These are phyloP conservation scores for Penicillium frequentans DNA, from an alignment of 2,329 filamentous ascomycete species.

Conservation along the genomic window DNA sequence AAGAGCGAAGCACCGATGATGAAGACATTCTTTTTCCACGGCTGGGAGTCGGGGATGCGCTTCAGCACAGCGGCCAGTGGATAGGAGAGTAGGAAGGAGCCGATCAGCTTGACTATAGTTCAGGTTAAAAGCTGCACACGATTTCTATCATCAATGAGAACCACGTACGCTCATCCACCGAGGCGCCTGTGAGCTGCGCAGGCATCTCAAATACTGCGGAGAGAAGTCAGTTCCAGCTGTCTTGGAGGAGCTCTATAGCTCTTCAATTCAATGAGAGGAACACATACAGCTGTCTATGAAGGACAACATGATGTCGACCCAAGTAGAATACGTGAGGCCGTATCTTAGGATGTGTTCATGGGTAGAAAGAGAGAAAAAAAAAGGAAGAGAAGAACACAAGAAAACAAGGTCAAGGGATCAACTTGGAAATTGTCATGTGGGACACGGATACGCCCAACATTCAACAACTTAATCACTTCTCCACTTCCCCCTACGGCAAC, in stretches of 20 bases:
- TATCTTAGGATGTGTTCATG: slow-evolving; percentile 5
- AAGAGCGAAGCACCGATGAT: slow-evolving; percentile 79
- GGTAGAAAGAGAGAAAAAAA: background rate
- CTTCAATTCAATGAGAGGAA: slow-evolving; percentile 9
- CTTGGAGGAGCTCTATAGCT: slow-evolving; percentile 8
- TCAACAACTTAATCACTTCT: slow-evolving; percentile 17
- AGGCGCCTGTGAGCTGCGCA: slow-evolving; percentile 59
- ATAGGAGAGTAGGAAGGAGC: slow-evolving; percentile 87
- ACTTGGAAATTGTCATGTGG: slow-evolving; percentile 19
- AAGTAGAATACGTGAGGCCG: slow-evolving; percentile 1
- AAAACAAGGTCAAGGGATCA: slow-evolving; percentile 5
- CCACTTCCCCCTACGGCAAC: slow-evolving; percentile 15
- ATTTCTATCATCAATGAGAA: background rate
- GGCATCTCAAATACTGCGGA: slow-evolving; percentile 61
- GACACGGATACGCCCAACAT: slow-evolving; percentile 15
- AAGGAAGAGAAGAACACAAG: slow-evolving; percentile 1
- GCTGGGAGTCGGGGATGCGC: slow-evolving; percentile 80
- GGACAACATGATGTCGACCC: slow-evolving; percentile 56
- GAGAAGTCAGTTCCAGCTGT: slow-evolving; percentile 15
- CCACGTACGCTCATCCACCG: slow-evolving; percentile 61
- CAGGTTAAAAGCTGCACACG: background rate
- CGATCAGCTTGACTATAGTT: slow-evolving; percentile 83
- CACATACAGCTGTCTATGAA: slow-evolving; percentile 61
- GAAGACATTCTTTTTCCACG: slow-evolving; percentile 84
- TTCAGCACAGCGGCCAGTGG: slow-evolving; percentile 87